Evolutionary conservation across 495 filamentous ascomycete genomes (phyloP).

Genomic region (Astrocystis sublimbata): DNA sequence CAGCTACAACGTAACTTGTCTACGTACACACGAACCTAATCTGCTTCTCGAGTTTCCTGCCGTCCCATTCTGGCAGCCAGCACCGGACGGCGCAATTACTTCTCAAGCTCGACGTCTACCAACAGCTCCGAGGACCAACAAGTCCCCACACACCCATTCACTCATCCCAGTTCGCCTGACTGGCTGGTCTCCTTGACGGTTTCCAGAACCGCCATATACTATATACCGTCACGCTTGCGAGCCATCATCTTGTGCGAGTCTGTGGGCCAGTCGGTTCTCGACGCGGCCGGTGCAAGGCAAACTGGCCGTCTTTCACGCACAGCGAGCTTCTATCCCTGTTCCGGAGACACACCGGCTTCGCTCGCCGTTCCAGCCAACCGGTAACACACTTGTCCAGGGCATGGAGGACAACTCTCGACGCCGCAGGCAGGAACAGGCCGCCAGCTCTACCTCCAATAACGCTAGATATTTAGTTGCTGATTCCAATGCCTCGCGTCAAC

Average conservation of each 20-base stretch:
- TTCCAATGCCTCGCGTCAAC: conserved; percentile 43
- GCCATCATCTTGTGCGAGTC: conserved; percentile 4
- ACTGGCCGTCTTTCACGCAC: conserved; percentile 60
- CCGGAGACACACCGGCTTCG: conserved; percentile 57
- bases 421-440: conserved; percentile 68
- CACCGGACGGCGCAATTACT: conserved; percentile 22
- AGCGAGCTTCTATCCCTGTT: conserved; percentile 60
- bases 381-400: conserved; percentile 48
- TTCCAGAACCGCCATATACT: background rate
- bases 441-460: conserved; percentile 44
- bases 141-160: conserved; percentile 16
- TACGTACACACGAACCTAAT: conserved; percentile 19
- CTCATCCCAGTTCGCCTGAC: conserved; percentile 17
- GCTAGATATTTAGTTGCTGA: conserved; percentile 46
- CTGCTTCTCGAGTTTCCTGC: background rate
- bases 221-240: conserved; percentile 14
- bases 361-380: conserved; percentile 46
- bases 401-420: conserved; percentile 72
- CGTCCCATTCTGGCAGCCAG: conserved; percentile 19
- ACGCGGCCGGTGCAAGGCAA: conserved; percentile 44
- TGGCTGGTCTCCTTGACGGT: conserved; percentile 4
- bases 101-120: conserved; percentile 15
- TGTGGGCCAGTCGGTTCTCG: conserved; percentile 27
- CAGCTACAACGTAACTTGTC: conserved; percentile 19
- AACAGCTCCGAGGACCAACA: conserved; percentile 13